These are phyloP conservation scores for Yamadazyma blattariae DNA, from an alignment of 1,139 yeast species.

Conservation along the genomic window DNA sequence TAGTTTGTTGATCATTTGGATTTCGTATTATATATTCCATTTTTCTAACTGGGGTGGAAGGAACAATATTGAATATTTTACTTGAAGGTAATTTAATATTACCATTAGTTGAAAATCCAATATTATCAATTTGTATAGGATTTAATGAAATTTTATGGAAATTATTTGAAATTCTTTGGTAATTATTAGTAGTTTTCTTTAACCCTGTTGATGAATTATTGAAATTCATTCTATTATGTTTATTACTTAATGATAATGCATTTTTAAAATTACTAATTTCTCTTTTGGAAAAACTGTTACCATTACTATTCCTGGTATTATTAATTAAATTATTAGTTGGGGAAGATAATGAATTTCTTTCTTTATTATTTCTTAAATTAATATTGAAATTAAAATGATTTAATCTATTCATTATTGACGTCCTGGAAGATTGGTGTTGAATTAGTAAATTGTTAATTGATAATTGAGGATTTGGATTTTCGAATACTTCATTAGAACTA, in stretches of 20 bases:
- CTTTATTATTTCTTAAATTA: constrained; percentile 2
- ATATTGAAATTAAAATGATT: constrained; percentile 17
- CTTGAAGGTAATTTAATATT: constrained; percentile 48
- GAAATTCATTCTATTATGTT: constrained; percentile 35
- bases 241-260: constrained; percentile 4
- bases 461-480: constrained; percentile 36
- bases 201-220: constrained; percentile 43
- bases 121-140: constrained; percentile 24
- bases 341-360: not conserved
- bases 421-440: constrained; percentile 42
- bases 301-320: not conserved
- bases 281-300: not conserved
- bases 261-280: constrained; percentile 4
- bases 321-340: not conserved
- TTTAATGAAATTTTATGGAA: constrained; percentile 14
- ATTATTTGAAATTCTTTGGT: constrained; percentile 2
- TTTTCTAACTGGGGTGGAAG: constrained; percentile 68
- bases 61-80: constrained; percentile 44
- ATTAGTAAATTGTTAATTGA: constrained; percentile 38
- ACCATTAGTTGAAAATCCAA: constrained; percentile 53
- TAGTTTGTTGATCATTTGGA: constrained; percentile 3
- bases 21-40: constrained; percentile 40
- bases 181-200: constrained; percentile 24
- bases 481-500: constrained; percentile 16
- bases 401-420: constrained; percentile 32